These are phyloP conservation scores for Sambucus nigra DNA, from an alignment of 129 eudicot genomes.

Conservation along the genomic window DNA sequence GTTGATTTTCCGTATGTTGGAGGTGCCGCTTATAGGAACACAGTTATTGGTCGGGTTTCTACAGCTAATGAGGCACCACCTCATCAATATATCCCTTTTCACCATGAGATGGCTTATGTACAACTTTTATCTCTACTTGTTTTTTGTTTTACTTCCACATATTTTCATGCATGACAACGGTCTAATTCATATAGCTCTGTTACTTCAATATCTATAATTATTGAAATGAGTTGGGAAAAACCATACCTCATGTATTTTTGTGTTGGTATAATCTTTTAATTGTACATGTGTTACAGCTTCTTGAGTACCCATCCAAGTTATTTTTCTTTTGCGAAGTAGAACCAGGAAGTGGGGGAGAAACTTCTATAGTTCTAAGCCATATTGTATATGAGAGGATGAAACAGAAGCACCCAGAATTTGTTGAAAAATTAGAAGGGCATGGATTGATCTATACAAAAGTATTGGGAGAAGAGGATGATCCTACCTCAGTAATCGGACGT, in stretches of 20 bases:
- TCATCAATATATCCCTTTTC: slow-evolving; percentile 89
- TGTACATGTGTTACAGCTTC: slow-evolving; percentile 36
- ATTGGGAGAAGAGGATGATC: slow-evolving; percentile 83
- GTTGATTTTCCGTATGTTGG: slow-evolving; percentile 85
- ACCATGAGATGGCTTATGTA: slow-evolving; percentile 98
- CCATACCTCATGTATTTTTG: too few relatives aligned
- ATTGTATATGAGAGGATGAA: slow-evolving; percentile 73
- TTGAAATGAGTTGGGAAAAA: too few relatives aligned
- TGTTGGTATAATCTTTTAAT: too few relatives aligned
- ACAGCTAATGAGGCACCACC: slow-evolving; percentile 96
- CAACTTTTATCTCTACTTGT: too few relatives aligned
- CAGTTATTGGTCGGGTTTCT: slow-evolving; percentile 82
- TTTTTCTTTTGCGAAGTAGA: slow-evolving; percentile 92
- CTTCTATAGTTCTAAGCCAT: slow-evolving; percentile 95
- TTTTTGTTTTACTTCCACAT: too few relatives aligned
- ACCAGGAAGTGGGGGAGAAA: slow-evolving; percentile 90
- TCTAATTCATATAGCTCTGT: too few relatives aligned
- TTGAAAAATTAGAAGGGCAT: slow-evolving; percentile 55
- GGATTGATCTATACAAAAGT: slow-evolving; percentile 74
- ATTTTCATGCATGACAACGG: too few relatives aligned
- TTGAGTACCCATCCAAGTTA: slow-evolving; percentile 75
- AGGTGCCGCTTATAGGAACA: slow-evolving; percentile 86
- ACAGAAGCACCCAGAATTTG: slow-evolving; percentile 67
- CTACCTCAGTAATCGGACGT: slow-evolving; percentile 94
- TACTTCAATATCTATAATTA: too few relatives aligned